phyloP scores from a whole-genome alignment of 495 filamentous ascomycete genomes.

The Lepraria neglecta region DNA sequence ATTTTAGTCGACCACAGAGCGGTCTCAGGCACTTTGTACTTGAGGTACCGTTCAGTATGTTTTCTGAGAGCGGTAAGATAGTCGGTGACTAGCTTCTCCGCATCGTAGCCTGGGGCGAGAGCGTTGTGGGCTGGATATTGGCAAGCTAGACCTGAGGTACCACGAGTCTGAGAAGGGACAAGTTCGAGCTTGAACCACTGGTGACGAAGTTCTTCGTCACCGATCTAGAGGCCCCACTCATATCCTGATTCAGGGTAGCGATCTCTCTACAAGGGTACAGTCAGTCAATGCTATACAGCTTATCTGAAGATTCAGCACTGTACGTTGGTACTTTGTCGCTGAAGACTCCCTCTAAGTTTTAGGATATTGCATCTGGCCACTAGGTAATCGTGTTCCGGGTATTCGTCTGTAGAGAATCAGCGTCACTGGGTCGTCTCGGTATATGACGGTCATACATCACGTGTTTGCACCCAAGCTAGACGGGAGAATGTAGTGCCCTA shows the following conservation, averaged over 20 bases:
- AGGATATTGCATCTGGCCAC: slow-evolving; percentile 21
- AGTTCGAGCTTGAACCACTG: slow-evolving; percentile 50
- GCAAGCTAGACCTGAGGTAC: neutral
- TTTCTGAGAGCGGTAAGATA: slow-evolving; percentile 46
- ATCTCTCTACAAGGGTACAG: too few relatives aligned
- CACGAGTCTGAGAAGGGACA: slow-evolving; percentile 16
- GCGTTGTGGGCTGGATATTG: slow-evolving; percentile 3
- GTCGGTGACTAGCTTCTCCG: slow-evolving; percentile 57
- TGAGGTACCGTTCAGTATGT: slow-evolving; percentile 25
- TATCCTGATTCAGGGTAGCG: slow-evolving; percentile 32
- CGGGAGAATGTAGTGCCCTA: slow-evolving; percentile 38
- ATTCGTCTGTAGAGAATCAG: slow-evolving; percentile 26
- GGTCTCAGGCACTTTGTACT: slow-evolving; percentile 50
- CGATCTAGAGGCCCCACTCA: slow-evolving; percentile 46
- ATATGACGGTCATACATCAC: too few relatives aligned
- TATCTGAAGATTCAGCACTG: too few relatives aligned
- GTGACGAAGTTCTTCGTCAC: slow-evolving; percentile 30
- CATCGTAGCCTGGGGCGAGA: slow-evolving; percentile 38
- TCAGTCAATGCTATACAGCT: too few relatives aligned
- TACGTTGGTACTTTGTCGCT: slow-evolving; percentile 33
- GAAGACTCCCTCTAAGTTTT: slow-evolving; percentile 25
- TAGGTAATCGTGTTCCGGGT: slow-evolving; percentile 20
- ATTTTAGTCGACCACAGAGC: slow-evolving; percentile 51
- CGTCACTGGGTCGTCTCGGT: too few relatives aligned
- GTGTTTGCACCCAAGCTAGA: slow-evolving; percentile 38